Evolutionary conservation across 2,329 filamentous ascomycete genomes (phyloP).

Genomic region (Chaetomium strumarium): DNA sequence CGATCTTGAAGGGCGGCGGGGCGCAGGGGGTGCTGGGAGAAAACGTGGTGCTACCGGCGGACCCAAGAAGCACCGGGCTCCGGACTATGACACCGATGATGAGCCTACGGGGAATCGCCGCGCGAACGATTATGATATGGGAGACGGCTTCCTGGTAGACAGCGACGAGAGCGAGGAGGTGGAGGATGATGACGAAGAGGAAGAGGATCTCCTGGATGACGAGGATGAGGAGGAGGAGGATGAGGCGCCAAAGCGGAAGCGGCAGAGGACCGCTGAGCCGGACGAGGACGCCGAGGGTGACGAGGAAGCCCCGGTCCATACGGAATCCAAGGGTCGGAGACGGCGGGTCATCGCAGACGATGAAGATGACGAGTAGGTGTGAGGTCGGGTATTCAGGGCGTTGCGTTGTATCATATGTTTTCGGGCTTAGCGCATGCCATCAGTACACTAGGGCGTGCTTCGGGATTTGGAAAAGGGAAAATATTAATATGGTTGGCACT

Average conservation of each 20-base stretch:
- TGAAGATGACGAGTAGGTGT: conserved; percentile 24
- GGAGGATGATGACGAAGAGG: conserved; percentile 56
- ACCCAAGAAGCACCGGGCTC: conserved; percentile 47
- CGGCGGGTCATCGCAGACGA: conserved; percentile 26
- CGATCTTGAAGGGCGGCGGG: conserved; percentile 60
- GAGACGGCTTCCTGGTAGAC: conserved; percentile 70
- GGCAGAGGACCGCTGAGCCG: conserved; percentile 44
- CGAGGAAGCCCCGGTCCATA: conserved; percentile 39
- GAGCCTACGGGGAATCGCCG: conserved; percentile 56
- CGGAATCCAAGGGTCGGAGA: conserved; percentile 19
- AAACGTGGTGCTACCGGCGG: conserved; percentile 49
- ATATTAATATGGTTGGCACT: background rate
- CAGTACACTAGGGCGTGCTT: conserved; percentile 7
- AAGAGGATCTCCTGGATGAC: conserved; percentile 51
- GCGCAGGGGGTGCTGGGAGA: conserved; percentile 35
- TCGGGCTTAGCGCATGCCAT: conserved; percentile 7
- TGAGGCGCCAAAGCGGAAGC: conserved; percentile 41
- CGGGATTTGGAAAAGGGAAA: background rate
- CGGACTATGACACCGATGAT: conserved; percentile 73
- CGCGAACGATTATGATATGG: conserved; percentile 72
- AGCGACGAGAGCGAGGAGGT: conserved; percentile 62
- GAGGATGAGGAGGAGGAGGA: conserved; percentile 44
- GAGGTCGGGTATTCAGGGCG: background rate
- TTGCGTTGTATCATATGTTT: conserved; percentile 9
- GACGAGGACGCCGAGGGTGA: conserved; percentile 49